Percentiles rank a stretch among this genome's conserved stretches.
Evolutionary conservation across 495 filamentous ascomycete species (phyloP).

Genomic region (Ramalina peruviana): DNA sequence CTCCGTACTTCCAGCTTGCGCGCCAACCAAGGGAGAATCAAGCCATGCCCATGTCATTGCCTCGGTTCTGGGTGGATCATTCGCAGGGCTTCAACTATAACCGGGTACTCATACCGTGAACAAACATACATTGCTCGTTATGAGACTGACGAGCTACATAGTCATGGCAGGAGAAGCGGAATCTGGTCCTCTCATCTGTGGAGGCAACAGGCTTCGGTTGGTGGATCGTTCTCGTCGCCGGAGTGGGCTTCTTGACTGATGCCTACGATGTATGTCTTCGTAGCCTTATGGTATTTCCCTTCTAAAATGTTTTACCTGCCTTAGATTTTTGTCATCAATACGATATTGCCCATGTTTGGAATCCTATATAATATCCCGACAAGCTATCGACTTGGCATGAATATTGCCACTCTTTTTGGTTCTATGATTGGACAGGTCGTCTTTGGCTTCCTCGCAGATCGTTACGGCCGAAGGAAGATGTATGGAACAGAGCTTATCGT

Average conservation of each 20-base stretch:
- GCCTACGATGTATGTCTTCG: slow-evolving; percentile 43
- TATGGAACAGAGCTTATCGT: slow-evolving; percentile 52
- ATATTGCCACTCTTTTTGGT: slow-evolving; percentile 43
- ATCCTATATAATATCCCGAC: slow-evolving; percentile 41
- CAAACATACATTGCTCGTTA: neutral
- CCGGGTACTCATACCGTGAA: neutral
- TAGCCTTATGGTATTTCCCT: neutral
- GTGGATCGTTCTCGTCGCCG: slow-evolving; percentile 42
- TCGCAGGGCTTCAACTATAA: slow-evolving; percentile 9
- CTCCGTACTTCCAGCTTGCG: too few relatives aligned
- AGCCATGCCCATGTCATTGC: slow-evolving; percentile 6
- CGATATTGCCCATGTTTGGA: slow-evolving; percentile 44
- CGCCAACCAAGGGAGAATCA: too few relatives aligned
- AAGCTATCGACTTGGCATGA: slow-evolving; percentile 35
- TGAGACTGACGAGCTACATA: neutral
- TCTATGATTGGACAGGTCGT: slow-evolving; percentile 44
- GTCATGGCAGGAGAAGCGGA: slow-evolving; percentile 4
- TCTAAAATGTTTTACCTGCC: neutral
- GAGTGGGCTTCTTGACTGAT: slow-evolving; percentile 55
- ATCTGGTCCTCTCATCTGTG: slow-evolving; percentile 6
- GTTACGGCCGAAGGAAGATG: slow-evolving; percentile 45
- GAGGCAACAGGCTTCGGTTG: slow-evolving; percentile 11
- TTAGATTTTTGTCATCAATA: slow-evolving; percentile 49
- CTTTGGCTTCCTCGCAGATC: slow-evolving; percentile 51
- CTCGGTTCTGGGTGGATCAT: slow-evolving; percentile 13